Percentiles rank a stretch among this genome's conserved stretches.
Conservation (phyloP, 352 stramenopile species). For the Phytophthora pluvialis region DNA sequence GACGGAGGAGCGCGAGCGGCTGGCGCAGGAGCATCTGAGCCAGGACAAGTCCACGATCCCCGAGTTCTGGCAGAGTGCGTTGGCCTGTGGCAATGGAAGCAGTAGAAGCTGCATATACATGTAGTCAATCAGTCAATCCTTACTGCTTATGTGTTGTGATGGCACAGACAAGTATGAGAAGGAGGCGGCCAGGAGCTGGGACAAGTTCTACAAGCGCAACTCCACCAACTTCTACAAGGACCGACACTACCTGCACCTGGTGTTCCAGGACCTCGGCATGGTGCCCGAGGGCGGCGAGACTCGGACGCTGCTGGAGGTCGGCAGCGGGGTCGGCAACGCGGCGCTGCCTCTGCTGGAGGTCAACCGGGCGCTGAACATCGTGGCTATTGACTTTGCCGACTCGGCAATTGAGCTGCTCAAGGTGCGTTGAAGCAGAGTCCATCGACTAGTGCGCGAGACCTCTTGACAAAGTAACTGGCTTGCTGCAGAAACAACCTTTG, state of each 20-base stretch:
- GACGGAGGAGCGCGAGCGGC: conserved; percentile 77
- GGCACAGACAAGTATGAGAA: conserved; percentile 78
- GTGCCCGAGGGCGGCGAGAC: conserved; percentile 51
- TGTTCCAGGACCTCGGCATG: conserved; percentile 89
- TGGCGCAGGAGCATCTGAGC: conserved; percentile 68
- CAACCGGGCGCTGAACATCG: conserved; percentile 84
- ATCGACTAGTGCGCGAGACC: background rate
- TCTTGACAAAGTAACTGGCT: background rate
- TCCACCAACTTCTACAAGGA: conserved; percentile 96
- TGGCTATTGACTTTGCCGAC: conserved; percentile 94
- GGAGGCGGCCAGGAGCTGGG: conserved; percentile 90
- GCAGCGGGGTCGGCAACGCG: conserved; percentile 95
- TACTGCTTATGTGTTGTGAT: conserved; percentile 2
- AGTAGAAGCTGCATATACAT: too few species aligned
- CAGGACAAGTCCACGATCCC: conserved; percentile 84
- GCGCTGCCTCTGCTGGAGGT: conserved; percentile 94
- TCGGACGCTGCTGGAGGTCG: conserved; percentile 92
- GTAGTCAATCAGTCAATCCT: background rate
- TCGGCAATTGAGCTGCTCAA: conserved; percentile 93
- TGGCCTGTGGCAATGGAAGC: background rate
- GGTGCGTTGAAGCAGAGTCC: conserved; percentile 34
- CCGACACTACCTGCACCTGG: conserved; percentile 93
- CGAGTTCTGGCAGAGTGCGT: conserved; percentile 78
- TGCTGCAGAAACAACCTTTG: conserved; percentile 73
- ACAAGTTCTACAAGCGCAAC: conserved; percentile 95